Percentiles rank a stretch among this genome's conserved stretches.
phyloP scores from a whole-genome alignment of 352 stramenopile species.

The Phytophthora pluvialis region DNA sequence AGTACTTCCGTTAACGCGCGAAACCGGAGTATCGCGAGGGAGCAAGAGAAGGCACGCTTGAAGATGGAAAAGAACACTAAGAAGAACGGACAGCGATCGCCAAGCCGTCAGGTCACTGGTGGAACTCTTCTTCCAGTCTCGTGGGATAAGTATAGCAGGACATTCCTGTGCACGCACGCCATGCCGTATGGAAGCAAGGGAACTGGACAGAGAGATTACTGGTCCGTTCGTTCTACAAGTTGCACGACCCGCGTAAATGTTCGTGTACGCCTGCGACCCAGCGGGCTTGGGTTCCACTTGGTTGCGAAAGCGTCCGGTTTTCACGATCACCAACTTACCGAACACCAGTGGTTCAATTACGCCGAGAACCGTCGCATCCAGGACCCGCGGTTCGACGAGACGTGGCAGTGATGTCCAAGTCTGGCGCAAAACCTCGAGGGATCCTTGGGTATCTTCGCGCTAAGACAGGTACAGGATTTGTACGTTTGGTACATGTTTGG shows the following conservation, averaged over 20 bases:
- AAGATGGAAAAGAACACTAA: neutral
- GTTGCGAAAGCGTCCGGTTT: neutral
- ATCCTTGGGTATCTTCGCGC: constrained; percentile 6
- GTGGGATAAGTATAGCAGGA: constrained; percentile 5
- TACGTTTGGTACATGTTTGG: neutral
- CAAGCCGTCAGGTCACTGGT: neutral
- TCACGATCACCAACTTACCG: neutral
- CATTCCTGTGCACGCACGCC: neutral
- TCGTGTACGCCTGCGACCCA: neutral
- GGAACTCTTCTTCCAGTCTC: neutral
- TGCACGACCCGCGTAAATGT: neutral
- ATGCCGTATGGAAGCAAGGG: neutral
- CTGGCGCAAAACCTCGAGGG: constrained; percentile 1
- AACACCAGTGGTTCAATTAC: constrained; percentile 9
- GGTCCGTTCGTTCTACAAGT: neutral
- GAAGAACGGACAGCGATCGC: neutral
- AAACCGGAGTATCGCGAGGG: neutral
- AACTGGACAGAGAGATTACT: neutral
- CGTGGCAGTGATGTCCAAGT: constrained; percentile 4
- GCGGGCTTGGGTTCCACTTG: neutral
- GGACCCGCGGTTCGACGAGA: neutral
- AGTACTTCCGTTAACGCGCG: neutral
- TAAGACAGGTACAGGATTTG: constrained; percentile 1
- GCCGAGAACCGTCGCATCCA: neutral
- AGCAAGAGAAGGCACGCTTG: neutral